phyloP scores from a whole-genome alignment of 73 alveolate species.

The Paramecium biaurelia region DNA sequence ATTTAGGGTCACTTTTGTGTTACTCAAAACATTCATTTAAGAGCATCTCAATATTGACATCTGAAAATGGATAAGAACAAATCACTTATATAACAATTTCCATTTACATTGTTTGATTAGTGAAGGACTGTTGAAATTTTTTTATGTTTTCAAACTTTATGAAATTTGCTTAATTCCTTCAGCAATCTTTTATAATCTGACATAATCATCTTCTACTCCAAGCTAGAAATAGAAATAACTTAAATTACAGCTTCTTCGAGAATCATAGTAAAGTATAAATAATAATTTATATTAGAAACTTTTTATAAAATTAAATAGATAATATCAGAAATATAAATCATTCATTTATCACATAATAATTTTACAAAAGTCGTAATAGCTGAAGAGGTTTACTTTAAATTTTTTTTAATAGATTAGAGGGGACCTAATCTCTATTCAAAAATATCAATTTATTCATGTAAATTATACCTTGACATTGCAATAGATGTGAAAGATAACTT shows the following conservation, averaged over 20 bases:
- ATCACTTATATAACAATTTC: not conserved
- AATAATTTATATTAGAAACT: not conserved
- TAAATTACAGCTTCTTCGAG: constrained; percentile 26
- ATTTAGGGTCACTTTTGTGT: not conserved
- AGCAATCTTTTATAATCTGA: not conserved
- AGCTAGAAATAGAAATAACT: not conserved
- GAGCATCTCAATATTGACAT: not conserved
- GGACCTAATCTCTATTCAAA: not conserved
- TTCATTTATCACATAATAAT: not conserved
- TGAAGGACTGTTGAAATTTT: not conserved
- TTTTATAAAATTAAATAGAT: not conserved
- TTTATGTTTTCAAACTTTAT: not conserved
- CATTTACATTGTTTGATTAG: not conserved
- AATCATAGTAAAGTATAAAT: not conserved
- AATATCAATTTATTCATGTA: not conserved
- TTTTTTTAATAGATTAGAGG: not conserved
- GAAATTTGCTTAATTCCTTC: constrained; percentile 2
- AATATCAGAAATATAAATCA: not conserved
- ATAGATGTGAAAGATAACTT: not conserved
- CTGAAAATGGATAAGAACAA: not conserved
- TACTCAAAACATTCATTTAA: not conserved
- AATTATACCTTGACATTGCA: not conserved
- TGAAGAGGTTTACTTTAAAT: not conserved
- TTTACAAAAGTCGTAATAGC: not conserved
- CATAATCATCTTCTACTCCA: constrained; percentile 13